A percentile compares a stretch with the other conserved stretches of the same genome.
Conservation (phyloP, 1,284 basidiomycete genomes). For the Mycena sp. region DNA sequence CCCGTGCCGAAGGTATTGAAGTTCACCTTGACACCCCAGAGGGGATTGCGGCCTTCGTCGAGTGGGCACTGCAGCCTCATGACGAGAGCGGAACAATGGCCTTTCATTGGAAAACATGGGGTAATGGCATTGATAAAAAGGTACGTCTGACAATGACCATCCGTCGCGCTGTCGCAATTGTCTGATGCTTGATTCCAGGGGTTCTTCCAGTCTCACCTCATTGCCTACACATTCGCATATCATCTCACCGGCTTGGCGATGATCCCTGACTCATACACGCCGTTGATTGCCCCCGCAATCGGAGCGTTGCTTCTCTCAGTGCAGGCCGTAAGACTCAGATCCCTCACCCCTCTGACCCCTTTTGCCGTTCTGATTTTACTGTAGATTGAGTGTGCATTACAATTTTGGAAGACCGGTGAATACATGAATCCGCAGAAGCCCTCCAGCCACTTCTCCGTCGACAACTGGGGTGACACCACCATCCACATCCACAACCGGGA, state of each 20-base stretch:
- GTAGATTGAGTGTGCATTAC: neutral
- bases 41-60: neutral
- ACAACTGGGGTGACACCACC: neutral
- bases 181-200: neutral
- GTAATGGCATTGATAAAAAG: neutral
- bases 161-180: no score
- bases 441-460: neutral
- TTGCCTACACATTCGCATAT: neutral
- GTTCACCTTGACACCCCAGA: neutral
- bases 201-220: neutral
- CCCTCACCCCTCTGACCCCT: no score
- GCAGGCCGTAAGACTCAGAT: constrained; percentile 12
- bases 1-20: neutral
- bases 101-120: constrained; percentile 11
- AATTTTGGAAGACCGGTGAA: neutral
- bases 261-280: neutral
- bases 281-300: neutral
- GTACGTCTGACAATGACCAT: neutral
- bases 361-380: neutral
- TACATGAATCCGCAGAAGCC: neutral
- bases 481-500: neutral
- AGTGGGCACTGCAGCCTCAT: no score
- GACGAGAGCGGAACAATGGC: neutral
- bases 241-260: neutral
- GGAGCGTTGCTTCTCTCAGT: neutral